Percentiles rank a stretch among this genome's conserved stretches.
These are phyloP conservation scores for Kuraishia borneana DNA, from an alignment of 805 yeast genomes.

Conservation along the genomic window DNA sequence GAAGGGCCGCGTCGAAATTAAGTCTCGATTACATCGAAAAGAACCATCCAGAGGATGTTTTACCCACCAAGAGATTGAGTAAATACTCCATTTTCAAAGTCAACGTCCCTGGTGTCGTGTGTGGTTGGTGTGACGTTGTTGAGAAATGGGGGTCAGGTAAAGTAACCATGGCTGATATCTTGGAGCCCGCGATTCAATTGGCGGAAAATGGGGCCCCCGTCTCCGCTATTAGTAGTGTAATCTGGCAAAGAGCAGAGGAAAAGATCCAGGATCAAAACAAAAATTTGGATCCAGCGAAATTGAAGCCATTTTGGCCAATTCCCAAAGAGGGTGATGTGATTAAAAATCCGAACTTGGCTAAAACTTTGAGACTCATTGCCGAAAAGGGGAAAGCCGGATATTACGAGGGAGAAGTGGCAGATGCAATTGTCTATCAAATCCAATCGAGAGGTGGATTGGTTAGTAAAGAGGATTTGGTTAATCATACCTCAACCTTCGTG, in stretches of 20 bases:
- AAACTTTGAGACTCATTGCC: conserved; percentile 39
- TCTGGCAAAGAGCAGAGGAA: conserved; percentile 32
- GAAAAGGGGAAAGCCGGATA: conserved; percentile 51
- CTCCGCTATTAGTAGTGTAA: conserved; percentile 39
- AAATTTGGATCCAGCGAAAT: conserved; percentile 12
- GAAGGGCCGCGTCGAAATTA: conserved; percentile 47
- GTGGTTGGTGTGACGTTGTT: conserved; percentile 67
- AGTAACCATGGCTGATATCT: conserved; percentile 43
- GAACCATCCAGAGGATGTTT: conserved; percentile 26
- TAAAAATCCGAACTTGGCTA: conserved; percentile 39
- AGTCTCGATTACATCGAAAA: conserved; percentile 35
- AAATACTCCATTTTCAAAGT: conserved; percentile 43
- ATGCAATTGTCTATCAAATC: conserved; percentile 46
- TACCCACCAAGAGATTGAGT: conserved; percentile 35
- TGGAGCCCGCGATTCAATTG: conserved; percentile 56
- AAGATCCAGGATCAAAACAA: conserved; percentile 25
- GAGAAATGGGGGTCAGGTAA: conserved; percentile 67
- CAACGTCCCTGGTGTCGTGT: conserved; percentile 72
- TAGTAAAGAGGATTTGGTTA: conserved; percentile 39
- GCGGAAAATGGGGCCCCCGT: conserved; percentile 63
- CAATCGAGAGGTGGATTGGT: conserved; percentile 44
- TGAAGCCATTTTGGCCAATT: conserved; percentile 24
- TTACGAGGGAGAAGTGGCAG: conserved; percentile 63
- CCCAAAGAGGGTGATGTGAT: conserved; percentile 54
- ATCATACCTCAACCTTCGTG: conserved; percentile 50